Evolutionary conservation across 805 yeast species (phyloP), one percentile per base, ranked within the genome.

Genomic region (Cyberlindnera mississippiensis): DNA sequence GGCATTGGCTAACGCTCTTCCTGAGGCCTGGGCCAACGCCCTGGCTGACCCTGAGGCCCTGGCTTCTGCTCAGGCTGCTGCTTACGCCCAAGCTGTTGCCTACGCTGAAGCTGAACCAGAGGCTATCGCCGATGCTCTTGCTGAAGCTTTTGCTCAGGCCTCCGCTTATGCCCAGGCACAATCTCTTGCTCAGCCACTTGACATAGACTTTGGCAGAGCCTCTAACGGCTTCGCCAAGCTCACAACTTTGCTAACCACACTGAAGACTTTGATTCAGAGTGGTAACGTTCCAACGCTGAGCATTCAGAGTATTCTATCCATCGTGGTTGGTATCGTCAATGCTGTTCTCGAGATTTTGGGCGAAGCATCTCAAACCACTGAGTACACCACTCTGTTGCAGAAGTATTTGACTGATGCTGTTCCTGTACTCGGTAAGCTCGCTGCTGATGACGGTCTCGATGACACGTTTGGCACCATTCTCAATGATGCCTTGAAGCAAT

Each of bases 271-370:
- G 29, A 28, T 41, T 12, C 7, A 14, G n/a, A 17, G 34, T 28
- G 40, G 44, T 13, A 16, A n/a, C 12, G 17, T 41, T 16, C 44
- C 44, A 28, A n/a, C 35, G 12, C 28, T 41, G 33, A 41, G 26
- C 29, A 31, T 41, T 32, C 29, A 26, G 4, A 9, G 39, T 12
- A 26, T 36, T 7, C 24, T 37, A 7, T 19, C 44, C 15, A 27
- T 41, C 11, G 34, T 12, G 18, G 40, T 33, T 27, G 44, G 44
- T 11, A 11, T 41, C 14, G 9, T 32, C 27, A 36, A 36, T 28
- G 44, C 40, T 11, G 18, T 27, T 15, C 9, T 35, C 18, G 44
- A 41, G 11, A 41, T 41, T 17, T 13, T 41, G 8, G 44, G 44
- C 16, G 34, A 41, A 15, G 33, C 44, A 13, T 31, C 40, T 6